Evolutionary conservation across 1,139 yeast species (phyloP).

Genomic region (Wickerhamomyces sp.): DNA sequence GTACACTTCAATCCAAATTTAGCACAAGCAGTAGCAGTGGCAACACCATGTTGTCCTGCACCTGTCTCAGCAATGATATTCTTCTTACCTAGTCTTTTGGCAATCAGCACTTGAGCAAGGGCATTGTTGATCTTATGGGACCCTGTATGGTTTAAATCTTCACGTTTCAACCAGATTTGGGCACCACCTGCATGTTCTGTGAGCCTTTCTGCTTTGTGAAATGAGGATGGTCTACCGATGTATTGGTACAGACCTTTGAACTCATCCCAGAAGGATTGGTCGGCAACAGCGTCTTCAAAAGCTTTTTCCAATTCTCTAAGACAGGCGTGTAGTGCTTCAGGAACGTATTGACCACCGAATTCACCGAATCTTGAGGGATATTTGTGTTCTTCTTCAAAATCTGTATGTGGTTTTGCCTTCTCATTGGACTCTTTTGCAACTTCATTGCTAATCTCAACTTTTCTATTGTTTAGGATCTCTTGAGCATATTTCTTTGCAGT

Average conservation of each 20-base stretch:
- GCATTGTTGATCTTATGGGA: constrained; percentile 97
- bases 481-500: constrained; percentile 64
- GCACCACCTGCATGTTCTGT: constrained; percentile 95
- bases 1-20: constrained; percentile 93
- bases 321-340: constrained; percentile 92
- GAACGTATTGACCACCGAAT: constrained; percentile 98
- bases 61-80: constrained; percentile 98
- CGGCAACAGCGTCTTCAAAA: constrained; percentile 82
- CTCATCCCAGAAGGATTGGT: constrained; percentile 90
- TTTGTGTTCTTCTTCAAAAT: constrained; percentile 51
- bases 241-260: constrained; percentile 76
- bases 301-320: constrained; percentile 82
- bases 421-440: constrained; percentile 18
- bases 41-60: constrained; percentile 99
- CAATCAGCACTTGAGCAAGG: constrained; percentile 87
- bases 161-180: constrained; percentile 95
- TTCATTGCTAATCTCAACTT: constrained; percentile 26
- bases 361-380: constrained; percentile 82
- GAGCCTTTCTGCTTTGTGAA: constrained; percentile 87
- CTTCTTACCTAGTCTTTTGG: constrained; percentile 85
- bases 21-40: constrained; percentile 99
- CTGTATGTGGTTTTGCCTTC: constrained; percentile 29
- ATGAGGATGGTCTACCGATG: constrained; percentile 93
- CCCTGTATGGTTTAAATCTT: constrained; percentile 96
- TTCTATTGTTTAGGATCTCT: constrained; percentile 64